Evolutionary conservation across 2,329 filamentous ascomycete genomes (phyloP).

Genomic region (Apiospora phragmitis): DNA sequence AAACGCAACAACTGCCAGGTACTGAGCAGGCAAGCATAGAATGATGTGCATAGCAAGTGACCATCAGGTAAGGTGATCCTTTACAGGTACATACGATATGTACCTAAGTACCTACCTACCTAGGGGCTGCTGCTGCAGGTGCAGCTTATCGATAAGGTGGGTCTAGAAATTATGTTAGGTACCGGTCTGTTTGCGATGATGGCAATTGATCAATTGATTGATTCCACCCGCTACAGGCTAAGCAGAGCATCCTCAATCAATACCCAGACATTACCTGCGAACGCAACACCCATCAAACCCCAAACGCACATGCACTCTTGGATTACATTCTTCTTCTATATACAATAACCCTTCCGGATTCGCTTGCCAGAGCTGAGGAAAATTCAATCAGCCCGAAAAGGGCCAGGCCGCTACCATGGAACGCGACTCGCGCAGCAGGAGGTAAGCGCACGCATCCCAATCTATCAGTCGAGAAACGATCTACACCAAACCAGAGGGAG

Average conservation of each 20-base stretch:
- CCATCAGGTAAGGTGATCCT: neutral
- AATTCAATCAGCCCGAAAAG: slow-evolving; percentile 1
- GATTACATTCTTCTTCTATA: neutral
- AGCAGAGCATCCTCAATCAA: neutral
- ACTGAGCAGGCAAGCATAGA: no score
- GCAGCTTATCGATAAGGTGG: slow-evolving; percentile 4
- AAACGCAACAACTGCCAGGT: no score
- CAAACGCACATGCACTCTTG: neutral
- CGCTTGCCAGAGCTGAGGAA: neutral
- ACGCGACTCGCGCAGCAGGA: slow-evolving; percentile 32
- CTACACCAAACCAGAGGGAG: neutral
- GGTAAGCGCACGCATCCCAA: slow-evolving; percentile 20
- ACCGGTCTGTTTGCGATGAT: neutral
- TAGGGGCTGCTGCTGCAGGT: neutral
- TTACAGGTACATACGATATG: neutral
- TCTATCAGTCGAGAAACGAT: neutral
- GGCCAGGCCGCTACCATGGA: slow-evolving; percentile 23
- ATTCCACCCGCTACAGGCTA: neutral
- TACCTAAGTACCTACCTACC: neutral
- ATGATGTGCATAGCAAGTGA: no score
- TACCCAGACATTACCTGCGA: neutral
- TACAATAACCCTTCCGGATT: neutral
- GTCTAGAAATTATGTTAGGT: slow-evolving; percentile 1
- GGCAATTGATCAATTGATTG: neutral
- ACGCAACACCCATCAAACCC: neutral